Percentiles rank a stretch among this genome's conserved stretches.
phyloP scores from a whole-genome alignment of 805 yeast species.

The Ascoidea rubescens region DNA sequence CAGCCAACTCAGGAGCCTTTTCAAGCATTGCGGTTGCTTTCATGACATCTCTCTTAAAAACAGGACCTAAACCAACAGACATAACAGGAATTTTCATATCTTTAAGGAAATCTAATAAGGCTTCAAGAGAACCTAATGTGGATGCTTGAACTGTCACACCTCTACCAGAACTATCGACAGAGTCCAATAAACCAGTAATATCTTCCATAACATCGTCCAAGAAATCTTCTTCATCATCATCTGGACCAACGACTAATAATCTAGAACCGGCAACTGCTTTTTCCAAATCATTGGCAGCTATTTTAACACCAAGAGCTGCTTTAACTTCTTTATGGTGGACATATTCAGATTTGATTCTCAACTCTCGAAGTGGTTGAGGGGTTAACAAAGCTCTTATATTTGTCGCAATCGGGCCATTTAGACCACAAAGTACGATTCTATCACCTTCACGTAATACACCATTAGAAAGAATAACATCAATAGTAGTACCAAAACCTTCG shows the following conservation, averaged over 20 bases:
- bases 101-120: conserved; percentile 89
- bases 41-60: conserved; percentile 95
- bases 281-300: conserved; percentile 94
- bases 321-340: conserved; percentile 95
- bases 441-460: conserved; percentile 95
- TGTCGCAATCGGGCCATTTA: conserved; percentile 97
- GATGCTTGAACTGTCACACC: conserved; percentile 99
- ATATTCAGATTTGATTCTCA: conserved; percentile 93
- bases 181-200: conserved; percentile 82
- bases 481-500: conserved; percentile 97
- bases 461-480: conserved; percentile 94
- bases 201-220: conserved; percentile 99
- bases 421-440: conserved; percentile 88
- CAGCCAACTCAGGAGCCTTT: conserved; percentile 87
- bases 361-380: conserved; percentile 93
- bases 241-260: conserved; percentile 86
- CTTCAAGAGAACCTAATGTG: conserved; percentile 95
- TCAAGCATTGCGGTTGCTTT: conserved; percentile 95
- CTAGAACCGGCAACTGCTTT: conserved; percentile 99
- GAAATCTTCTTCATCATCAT: conserved; percentile 93
- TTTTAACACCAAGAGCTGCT: conserved; percentile 98
- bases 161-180: conserved; percentile 87
- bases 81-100: conserved; percentile 98
- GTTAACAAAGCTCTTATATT: conserved; percentile 91
- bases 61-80: conserved; percentile 98